These are phyloP conservation scores for Stylosanthes scabra DNA, from an alignment of 331 rosid genomes.

Conservation along the genomic window DNA sequence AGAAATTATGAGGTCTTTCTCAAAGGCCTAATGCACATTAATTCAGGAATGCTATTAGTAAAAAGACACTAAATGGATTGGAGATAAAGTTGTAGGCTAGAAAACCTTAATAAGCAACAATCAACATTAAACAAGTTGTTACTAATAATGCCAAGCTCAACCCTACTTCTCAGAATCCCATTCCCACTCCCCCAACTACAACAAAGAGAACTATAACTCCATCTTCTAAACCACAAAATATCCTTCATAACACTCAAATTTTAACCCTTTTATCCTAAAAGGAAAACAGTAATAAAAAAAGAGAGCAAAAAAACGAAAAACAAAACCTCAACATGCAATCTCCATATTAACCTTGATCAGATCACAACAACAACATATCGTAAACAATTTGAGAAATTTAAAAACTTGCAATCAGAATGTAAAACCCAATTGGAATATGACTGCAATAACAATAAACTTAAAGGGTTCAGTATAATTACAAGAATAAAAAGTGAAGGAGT, in stretches of 20 bases:
- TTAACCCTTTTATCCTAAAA: not conserved
- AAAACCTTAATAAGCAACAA: no score
- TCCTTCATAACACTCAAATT: constrained; percentile 14
- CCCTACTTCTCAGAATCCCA: constrained; percentile 14
- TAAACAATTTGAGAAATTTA: no score
- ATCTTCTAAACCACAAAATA: constrained; percentile 21
- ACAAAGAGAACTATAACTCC: constrained; percentile 24
- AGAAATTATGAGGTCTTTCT: constrained; percentile 7
- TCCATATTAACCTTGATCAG: constrained; percentile 25
- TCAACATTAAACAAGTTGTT: constrained; percentile 1
- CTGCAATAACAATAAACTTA: not conserved
- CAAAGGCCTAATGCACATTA: constrained; percentile 4
- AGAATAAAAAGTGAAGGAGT: constrained; percentile 33
- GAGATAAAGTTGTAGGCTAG: no score
- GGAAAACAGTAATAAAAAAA: not conserved
- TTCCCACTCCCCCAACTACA: constrained; percentile 19
- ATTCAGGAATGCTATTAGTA: not conserved
- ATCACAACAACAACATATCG: not conserved
- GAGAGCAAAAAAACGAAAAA: not conserved
- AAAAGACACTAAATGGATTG: no score
- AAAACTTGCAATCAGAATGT: constrained; percentile 30
- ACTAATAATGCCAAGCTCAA: constrained; percentile 18
- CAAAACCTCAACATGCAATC: constrained; percentile 11
- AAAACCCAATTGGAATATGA: no score
- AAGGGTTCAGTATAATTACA: constrained; percentile 10